A percentile compares a stretch with the other conserved stretches of the same genome.
phyloP scores from a whole-genome alignment of 345 rosid species.

The Erodium maritimum region DNA sequence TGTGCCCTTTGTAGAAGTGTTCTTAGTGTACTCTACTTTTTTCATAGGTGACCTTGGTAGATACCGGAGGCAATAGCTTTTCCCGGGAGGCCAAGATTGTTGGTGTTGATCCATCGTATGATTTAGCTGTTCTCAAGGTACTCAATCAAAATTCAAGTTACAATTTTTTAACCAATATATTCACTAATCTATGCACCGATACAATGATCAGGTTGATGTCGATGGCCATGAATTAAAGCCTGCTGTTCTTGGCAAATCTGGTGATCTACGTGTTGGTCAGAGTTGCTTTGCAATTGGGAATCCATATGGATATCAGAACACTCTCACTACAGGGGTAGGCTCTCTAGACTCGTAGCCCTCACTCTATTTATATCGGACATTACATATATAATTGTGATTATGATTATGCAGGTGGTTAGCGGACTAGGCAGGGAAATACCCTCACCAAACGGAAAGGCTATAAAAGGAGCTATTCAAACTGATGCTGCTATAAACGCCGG shows the following conservation, averaged over 20 bases:
- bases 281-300: constrained; percentile 83
- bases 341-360: background rate
- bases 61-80: constrained; percentile 53
- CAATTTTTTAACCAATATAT: background rate
- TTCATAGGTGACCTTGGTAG: constrained; percentile 50
- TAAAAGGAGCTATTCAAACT: constrained; percentile 75
- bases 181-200: too few species aligned
- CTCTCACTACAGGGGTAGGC: constrained; percentile 80
- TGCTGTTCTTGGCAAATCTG: constrained; percentile 58
- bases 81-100: constrained; percentile 49
- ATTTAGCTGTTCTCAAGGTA: constrained; percentile 81
- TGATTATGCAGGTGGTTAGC: constrained; percentile 56
- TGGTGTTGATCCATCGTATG: constrained; percentile 70
- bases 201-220: constrained; percentile 41
- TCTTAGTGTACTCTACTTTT: background rate
- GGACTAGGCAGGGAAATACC: constrained; percentile 87
- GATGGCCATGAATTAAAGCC: constrained; percentile 59
- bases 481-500: constrained; percentile 85
- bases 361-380: too few species aligned
- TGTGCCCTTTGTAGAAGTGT: background rate
- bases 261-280: constrained; percentile 66
- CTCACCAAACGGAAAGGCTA: constrained; percentile 71
- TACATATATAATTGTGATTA: background rate
- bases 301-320: constrained; percentile 83
- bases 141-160: background rate